Conservation (phyloP, 2,329 filamentous ascomycete genomes). For the Aureobasidium sp. region DNA sequence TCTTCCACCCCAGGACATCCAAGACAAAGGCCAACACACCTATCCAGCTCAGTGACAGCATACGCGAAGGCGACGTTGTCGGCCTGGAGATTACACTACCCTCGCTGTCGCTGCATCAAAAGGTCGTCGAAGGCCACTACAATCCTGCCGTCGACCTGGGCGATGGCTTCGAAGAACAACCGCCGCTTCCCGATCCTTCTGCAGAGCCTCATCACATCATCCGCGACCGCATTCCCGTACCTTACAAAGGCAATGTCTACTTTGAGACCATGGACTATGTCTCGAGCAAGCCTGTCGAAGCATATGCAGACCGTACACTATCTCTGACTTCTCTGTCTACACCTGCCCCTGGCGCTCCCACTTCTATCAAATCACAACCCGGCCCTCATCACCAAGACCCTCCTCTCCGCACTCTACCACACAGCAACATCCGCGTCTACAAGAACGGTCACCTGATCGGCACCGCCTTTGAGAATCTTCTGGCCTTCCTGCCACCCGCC, state of each 20-base stretch:
- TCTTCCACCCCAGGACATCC: constrained; percentile 45
- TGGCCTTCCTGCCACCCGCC: constrained; percentile 86
- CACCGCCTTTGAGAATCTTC: constrained; percentile 77
- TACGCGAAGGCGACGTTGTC: constrained; percentile 87
- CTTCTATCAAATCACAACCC: constrained; percentile 51
- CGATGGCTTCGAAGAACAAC: constrained; percentile 43
- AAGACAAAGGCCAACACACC: constrained; percentile 33
- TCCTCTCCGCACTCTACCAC: constrained; percentile 77
- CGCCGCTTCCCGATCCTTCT: constrained; percentile 29
- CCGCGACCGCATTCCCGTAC: constrained; percentile 88
- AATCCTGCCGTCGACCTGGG: constrained; percentile 73
- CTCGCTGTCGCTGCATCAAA: constrained; percentile 75
- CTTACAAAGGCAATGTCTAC: constrained; percentile 88
- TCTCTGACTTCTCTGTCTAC: constrained; percentile 59
- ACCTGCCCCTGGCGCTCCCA: constrained; percentile 40
- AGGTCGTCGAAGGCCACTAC: constrained; percentile 79
- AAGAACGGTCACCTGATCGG: constrained; percentile 87
- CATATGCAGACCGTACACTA: constrained; percentile 43
- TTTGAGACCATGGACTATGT: constrained; percentile 92
- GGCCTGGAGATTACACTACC: constrained; percentile 89
- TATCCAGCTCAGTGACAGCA: constrained; percentile 49
- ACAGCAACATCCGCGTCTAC: constrained; percentile 80
- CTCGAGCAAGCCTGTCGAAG: constrained; percentile 78
- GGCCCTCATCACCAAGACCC: constrained; percentile 66
- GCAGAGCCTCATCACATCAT: constrained; percentile 67